These are phyloP conservation scores for Auriculariales sp. DNA, from an alignment of 768 basidiomycete species.

Conservation along the genomic window DNA sequence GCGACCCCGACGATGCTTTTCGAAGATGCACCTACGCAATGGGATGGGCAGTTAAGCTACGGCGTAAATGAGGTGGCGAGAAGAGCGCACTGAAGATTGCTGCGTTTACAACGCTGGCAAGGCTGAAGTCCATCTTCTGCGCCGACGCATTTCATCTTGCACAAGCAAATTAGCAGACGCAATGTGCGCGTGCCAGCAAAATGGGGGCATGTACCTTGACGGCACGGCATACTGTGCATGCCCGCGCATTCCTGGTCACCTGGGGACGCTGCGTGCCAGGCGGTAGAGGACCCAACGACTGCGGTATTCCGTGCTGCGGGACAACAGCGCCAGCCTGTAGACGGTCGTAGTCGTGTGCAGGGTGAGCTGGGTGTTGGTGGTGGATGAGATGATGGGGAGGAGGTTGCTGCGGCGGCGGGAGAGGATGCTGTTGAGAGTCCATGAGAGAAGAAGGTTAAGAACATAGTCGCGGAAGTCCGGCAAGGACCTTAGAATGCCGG, in stretches of 20 bases:
- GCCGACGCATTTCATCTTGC: constrained; percentile 82
- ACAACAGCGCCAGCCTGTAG: too few relatives aligned
- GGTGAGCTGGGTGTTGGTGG: not conserved
- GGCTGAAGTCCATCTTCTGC: constrained; percentile 71
- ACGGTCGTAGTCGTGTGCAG: too few relatives aligned
- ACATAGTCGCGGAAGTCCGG: too few relatives aligned
- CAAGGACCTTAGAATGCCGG: too few relatives aligned
- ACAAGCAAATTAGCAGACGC: not conserved
- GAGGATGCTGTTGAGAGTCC: too few relatives aligned
- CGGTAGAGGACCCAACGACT: not conserved
- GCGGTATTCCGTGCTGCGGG: not conserved
- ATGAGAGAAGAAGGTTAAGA: too few relatives aligned
- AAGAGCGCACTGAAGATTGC: constrained; percentile 51
- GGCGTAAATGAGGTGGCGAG: constrained; percentile 5
- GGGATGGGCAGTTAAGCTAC: constrained; percentile 9
- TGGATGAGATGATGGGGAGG: not conserved
- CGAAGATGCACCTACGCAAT: constrained; percentile 54
- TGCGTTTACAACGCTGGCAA: constrained; percentile 75
- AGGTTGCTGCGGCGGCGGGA: too few relatives aligned
- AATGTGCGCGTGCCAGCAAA: not conserved
- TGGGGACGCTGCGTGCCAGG: not conserved
- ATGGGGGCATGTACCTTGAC: constrained; percentile 44
- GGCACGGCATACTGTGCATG: constrained; percentile 73
- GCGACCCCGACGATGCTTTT: constrained; percentile 78
- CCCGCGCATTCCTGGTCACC: constrained; percentile 37